Conservation (phyloP, 176 grass and related monocot species). For the Oropetium thomaeum region DNA sequence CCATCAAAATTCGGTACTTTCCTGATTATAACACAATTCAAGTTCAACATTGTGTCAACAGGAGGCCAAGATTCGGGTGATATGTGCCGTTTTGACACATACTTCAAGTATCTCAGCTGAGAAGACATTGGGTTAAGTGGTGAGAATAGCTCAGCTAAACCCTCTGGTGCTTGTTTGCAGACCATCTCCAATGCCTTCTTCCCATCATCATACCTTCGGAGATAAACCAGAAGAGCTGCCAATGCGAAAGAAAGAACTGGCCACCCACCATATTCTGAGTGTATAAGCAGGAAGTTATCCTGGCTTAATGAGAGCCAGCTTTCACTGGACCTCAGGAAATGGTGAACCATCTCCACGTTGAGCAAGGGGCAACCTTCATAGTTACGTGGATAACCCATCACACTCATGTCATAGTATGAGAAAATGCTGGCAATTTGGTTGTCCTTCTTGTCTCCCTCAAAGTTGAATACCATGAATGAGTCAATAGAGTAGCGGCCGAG, state of each 20-base stretch:
- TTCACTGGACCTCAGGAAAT: conserved; percentile 92
- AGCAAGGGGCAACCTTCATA: conserved; percentile 93
- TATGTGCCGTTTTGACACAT: conserved; percentile 66
- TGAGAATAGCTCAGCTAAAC: conserved; percentile 69
- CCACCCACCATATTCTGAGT: conserved; percentile 85
- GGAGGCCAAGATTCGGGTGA: conserved; percentile 67
- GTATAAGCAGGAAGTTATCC: conserved; percentile 76
- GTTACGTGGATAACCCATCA: conserved; percentile 86
- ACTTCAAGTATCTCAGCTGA: conserved; percentile 92
- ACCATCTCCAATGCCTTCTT: conserved; percentile 72
- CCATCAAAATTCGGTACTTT: conserved; percentile 81
- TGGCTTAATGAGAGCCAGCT: conserved; percentile 82
- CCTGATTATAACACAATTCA: conserved; percentile 69
- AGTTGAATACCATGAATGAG: conserved; percentile 93
- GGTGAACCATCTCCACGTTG: conserved; percentile 83
- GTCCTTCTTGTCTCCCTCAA: conserved; percentile 61
- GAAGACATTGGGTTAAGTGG: conserved; percentile 75
- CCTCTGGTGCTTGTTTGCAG: conserved; percentile 62
- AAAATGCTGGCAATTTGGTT: conserved; percentile 71
- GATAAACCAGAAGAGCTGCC: conserved; percentile 80
- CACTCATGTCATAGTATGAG: conserved; percentile 65
- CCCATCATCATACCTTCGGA: conserved; percentile 56
- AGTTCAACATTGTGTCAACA: conserved; percentile 47
- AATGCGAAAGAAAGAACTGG: conserved; percentile 78
- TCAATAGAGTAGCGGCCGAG: conserved; percentile 61